These are phyloP conservation scores for Fusarium algeriense DNA, from an alignment of 2,329 filamentous ascomycete species.

Conservation along the genomic window DNA sequence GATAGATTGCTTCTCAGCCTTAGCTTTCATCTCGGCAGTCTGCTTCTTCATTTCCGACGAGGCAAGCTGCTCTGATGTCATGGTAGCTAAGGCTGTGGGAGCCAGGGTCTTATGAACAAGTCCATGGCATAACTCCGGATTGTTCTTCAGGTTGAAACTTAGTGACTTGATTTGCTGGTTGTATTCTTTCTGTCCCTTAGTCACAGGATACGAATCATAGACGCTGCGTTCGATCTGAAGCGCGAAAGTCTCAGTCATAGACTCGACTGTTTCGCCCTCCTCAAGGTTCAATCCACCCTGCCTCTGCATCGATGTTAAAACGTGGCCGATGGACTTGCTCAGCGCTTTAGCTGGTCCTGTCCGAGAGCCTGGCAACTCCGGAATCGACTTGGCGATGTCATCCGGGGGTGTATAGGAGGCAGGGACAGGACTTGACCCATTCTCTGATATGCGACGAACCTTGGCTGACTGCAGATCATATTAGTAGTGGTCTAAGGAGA, in stretches of 20 bases:
- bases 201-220: slow-evolving; percentile 65
- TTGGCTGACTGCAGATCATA: slow-evolving; percentile 54
- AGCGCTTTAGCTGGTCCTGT: slow-evolving; percentile 78
- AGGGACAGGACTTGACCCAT: slow-evolving; percentile 50
- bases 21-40: slow-evolving; percentile 80
- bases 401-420: slow-evolving; percentile 62
- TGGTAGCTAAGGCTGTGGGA: slow-evolving; percentile 82
- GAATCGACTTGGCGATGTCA: slow-evolving; percentile 64
- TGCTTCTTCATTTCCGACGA: slow-evolving; percentile 88
- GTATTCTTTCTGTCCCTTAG: slow-evolving; percentile 63
- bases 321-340: slow-evolving; percentile 74
- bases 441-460: slow-evolving; percentile 67
- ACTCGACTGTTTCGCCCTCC: slow-evolving; percentile 72
- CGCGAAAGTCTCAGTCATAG: slow-evolving; percentile 76
- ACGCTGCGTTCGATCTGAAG: slow-evolving; percentile 84
- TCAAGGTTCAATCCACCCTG: slow-evolving; percentile 72
- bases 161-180: slow-evolving; percentile 78
- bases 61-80: slow-evolving; percentile 91
- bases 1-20: slow-evolving; percentile 85
- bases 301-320: slow-evolving; percentile 76
- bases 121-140: slow-evolving; percentile 79
- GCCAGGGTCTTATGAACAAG: slow-evolving; percentile 80
- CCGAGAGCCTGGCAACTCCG: slow-evolving; percentile 71
- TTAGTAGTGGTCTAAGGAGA: slow-evolving; percentile 1
- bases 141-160: slow-evolving; percentile 89